Percentiles rank a stretch among this genome's conserved stretches.
Evolutionary conservation across 2,329 filamentous ascomycete genomes (phyloP).

Genomic region (Penicillium sp.): DNA sequence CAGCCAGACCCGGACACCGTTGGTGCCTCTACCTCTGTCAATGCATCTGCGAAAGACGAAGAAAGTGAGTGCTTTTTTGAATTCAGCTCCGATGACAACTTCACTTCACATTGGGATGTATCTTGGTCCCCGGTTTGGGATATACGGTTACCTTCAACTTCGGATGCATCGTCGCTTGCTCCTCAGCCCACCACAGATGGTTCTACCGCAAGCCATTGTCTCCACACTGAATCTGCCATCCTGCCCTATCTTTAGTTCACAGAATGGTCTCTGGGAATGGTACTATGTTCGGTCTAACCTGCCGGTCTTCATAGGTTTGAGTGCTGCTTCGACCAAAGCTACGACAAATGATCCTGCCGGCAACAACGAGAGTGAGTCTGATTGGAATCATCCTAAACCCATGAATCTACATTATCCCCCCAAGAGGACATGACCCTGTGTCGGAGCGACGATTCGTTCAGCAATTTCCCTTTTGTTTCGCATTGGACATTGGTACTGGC

Average conservation of each 20-base stretch:
- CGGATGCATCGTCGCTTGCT: too few species aligned
- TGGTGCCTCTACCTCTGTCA: too few species aligned
- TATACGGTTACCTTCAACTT: too few species aligned
- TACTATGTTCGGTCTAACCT: background rate
- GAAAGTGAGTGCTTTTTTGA: background rate
- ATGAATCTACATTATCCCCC: background rate
- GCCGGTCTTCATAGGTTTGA: background rate
- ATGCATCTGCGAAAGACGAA: background rate
- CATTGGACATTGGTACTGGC: background rate
- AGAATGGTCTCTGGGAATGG: slow-evolving; percentile 1
- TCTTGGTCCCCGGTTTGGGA: background rate
- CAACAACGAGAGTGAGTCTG: background rate
- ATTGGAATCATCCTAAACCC: background rate
- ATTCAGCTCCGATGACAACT: background rate
- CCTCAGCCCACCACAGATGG: background rate
- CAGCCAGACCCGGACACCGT: too few species aligned
- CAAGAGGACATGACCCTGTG: background rate
- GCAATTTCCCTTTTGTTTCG: background rate
- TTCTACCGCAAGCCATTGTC: background rate
- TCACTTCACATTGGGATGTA: background rate
- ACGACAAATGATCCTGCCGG: background rate
- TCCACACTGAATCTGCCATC: background rate
- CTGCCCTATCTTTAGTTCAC: slow-evolving; percentile 1
- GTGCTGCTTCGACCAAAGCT: background rate
- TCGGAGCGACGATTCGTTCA: background rate